Percentiles rank a stretch among this genome's conserved stretches.
phyloP scores from a whole-genome alignment of 768 basidiomycete genomes.

The Lentinula aciculospora region DNA sequence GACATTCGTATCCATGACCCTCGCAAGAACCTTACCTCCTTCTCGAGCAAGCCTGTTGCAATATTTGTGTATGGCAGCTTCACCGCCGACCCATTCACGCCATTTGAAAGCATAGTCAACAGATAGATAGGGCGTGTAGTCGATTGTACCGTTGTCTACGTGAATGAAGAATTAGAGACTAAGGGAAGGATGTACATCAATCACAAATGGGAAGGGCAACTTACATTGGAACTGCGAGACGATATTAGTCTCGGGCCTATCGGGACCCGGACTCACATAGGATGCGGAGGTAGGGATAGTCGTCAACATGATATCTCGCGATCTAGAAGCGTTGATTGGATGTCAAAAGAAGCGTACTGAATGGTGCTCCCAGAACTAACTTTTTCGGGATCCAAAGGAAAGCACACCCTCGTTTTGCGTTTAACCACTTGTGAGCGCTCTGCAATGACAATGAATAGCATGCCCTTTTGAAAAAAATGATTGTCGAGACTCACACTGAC shows the following conservation, averaged over 20 bases:
- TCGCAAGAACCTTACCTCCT: conserved; percentile 56
- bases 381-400: conserved; percentile 31
- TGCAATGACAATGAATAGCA: conserved; percentile 14
- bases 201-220: not conserved
- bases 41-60: conserved; percentile 61
- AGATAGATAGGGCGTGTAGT: conserved; percentile 47
- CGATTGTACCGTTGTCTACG: conserved; percentile 60
- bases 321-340: conserved; percentile 33
- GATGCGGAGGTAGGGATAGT: conserved; percentile 49
- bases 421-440: conserved; percentile 67
- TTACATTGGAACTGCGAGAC: conserved; percentile 46
- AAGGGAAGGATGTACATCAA: not conserved
- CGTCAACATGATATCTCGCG: conserved; percentile 52
- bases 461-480: not conserved
- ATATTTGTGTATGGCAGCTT: conserved; percentile 63
- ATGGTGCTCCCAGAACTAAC: conserved; percentile 17
- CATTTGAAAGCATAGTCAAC: conserved; percentile 63
- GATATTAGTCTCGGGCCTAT: conserved; percentile 28
- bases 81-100: conserved; percentile 69
- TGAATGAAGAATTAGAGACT: not conserved
- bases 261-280: conserved; percentile 39
- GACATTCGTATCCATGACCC: conserved; percentile 52
- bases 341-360: not conserved
- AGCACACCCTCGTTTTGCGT: conserved; percentile 46
- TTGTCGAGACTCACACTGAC: conserved; percentile 29